Evolutionary conservation across 352 stramenopile species (phyloP), one percentile per base, ranked within the genome.

Genomic region (Phytopythium sindhum): DNA sequence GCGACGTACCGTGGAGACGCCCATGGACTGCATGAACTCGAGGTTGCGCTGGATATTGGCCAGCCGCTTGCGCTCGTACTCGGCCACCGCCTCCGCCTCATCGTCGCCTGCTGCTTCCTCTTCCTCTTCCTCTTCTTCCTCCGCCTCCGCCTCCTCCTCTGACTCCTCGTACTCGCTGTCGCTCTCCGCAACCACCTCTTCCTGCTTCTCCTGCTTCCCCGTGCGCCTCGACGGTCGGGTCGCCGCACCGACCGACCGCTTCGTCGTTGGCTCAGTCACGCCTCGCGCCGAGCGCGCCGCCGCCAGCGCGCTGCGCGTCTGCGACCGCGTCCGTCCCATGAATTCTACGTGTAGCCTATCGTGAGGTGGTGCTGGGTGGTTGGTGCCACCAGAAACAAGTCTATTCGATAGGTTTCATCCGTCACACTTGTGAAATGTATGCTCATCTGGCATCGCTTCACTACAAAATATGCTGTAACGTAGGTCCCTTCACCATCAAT

Each of bases 21-120:
- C 87, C 77, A 96, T 92, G 47, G 82, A 78, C 57, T 78, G 74
- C 85, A 96, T 92, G 62, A 94, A 91, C 29, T 88, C 77, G 57
- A 93, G 57, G 63, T 96, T 94, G 33, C 87, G 84, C 73, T 88
- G 72, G 57, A 96, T 94, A 64, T 96, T 96, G 42, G 84, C 87
- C 11, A 84, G 74, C 1, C 87, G 84, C 67, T 89, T 90, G 67
- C 80, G 80, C 69, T 96, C 87, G 56, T 96, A 96, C 64, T 89
- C 85, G 26, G 77, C 75, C 57, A 93, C 68, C 28, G 47, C 69
- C 51, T 68, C 52, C 26, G 15, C 42, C 50, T 37, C 48, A 47
- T 48, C 57, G 4, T 57, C 28, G 1, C 24, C 51, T 61, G 61
- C 55, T 17, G 26, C 39, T 29, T n/a, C 45, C 6, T 33, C 44